A percentile compares a stretch with the other conserved stretches of the same genome.
Conservation (phyloP, 495 filamentous ascomycete species). For the Neurospora sp. region DNA sequence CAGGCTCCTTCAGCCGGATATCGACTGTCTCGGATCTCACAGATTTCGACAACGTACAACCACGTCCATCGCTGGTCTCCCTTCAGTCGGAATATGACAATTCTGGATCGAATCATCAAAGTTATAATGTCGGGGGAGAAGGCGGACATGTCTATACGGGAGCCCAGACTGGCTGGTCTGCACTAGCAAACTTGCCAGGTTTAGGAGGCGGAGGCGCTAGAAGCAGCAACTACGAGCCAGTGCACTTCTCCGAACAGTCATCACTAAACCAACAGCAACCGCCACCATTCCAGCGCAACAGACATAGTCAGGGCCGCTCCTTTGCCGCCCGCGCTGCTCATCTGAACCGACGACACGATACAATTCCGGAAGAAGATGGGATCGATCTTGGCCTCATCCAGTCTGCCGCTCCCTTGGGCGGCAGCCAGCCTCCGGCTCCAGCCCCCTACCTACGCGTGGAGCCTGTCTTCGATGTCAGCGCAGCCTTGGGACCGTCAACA, state of each 20-base stretch:
- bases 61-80: constrained; percentile 33
- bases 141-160: constrained; percentile 8
- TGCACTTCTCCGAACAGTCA: constrained; percentile 2
- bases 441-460: constrained; percentile 5
- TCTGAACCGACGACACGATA: constrained; percentile 18
- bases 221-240: constrained; percentile 26
- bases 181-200: constrained; percentile 8
- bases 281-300: constrained; percentile 2
- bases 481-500: constrained; percentile 26
- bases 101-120: background rate
- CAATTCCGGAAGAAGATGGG: constrained; percentile 34
- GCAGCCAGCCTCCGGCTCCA: constrained; percentile 6
- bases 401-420: constrained; percentile 24
- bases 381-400: constrained; percentile 30
- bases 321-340: constrained; percentile 6
- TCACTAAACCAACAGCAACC: background rate
- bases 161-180: constrained; percentile 6
- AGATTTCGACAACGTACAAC: constrained; percentile 22
- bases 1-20: constrained; percentile 29
- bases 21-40: constrained; percentile 32
- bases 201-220: background rate
- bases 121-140: background rate
- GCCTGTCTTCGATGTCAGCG: constrained; percentile 29
- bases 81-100: constrained; percentile 25
- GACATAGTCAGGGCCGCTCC: constrained; percentile 3